Percentiles rank a stretch among this genome's conserved stretches.
Conservation (phyloP, 805 yeast genomes). For the Metschnikowia sp. region DNA sequence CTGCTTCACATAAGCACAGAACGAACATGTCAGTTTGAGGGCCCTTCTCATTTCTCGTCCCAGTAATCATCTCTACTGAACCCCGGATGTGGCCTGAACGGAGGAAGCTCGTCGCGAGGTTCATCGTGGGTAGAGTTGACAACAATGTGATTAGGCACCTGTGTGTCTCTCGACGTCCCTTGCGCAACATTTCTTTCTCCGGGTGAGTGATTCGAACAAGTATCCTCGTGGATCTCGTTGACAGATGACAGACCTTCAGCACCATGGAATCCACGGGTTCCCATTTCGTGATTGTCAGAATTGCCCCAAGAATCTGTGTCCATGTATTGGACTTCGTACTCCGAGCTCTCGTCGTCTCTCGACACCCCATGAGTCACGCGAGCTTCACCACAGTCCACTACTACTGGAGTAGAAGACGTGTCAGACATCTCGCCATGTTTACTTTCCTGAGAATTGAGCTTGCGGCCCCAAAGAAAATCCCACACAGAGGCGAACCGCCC, state of each 20-base stretch:
- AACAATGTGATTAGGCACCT: too few relatives aligned
- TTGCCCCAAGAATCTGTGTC: conserved; percentile 24
- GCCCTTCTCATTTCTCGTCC: conserved; percentile 29
- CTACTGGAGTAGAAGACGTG: not conserved
- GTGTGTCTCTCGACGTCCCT: too few relatives aligned
- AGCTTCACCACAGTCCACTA: conserved; percentile 1
- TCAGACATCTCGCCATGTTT: not conserved
- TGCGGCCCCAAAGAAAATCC: not conserved
- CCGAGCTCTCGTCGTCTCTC: conserved; percentile 7
- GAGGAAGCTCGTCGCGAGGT: conserved; percentile 30
- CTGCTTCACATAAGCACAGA: not conserved
- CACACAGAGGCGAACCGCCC: conserved; percentile 30
- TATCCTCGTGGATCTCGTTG: too few relatives aligned
- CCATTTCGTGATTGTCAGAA: not conserved
- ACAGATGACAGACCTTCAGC: too few relatives aligned
- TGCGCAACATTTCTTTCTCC: too few relatives aligned
- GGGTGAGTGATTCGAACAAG: too few relatives aligned
- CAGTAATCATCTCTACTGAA: conserved; percentile 46
- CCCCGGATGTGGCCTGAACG: conserved; percentile 46
- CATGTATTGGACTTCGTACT: conserved; percentile 26
- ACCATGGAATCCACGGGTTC: too few relatives aligned
- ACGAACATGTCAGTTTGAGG: conserved; percentile 14
- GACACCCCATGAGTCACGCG: not conserved
- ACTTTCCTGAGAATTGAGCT: not conserved
- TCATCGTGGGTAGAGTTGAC: too few relatives aligned